Base-by-base conservation (phyloP, 2,329 filamentous ascomycete genomes). In the Penicillium sp. region DNA sequence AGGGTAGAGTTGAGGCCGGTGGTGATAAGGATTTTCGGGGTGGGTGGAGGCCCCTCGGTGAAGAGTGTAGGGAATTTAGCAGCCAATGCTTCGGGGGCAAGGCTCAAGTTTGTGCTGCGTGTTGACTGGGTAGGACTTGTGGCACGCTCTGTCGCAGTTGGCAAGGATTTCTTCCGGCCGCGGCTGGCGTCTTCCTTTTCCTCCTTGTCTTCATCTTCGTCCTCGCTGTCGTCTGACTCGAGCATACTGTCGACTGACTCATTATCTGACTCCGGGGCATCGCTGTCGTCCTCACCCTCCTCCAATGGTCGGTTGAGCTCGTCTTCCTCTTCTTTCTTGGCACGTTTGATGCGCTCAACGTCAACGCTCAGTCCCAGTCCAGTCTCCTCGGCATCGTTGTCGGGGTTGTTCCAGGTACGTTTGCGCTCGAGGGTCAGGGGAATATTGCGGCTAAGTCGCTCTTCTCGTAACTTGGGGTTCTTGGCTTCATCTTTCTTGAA, bases 11-110 rank as follows among this genome's bases (percentile, higher is more conserved):
- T 91, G 63, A 96, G 78, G 11, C 84, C 88, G 7, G 93, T 97
- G 0, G 93, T 99, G 64, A 99, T 81, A 33, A 99, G 83, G 56
- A 97, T 84, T 72, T 96, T 95, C 43, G 93, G 91, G 51, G 73
- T 72, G 48, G 76, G 79, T 40, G 77, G 81, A 29, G 77, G 63
- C 54, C 73, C 68, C 12, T 63, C 60, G 27, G 81, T 59, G 72
- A 83, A 86, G 19, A 84, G 74, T 6, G 74, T 70, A 3, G 80
- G 82, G 62, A 84, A 86, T 66, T 81, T 82, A 36, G 79, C 73
- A 34, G 79, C 75, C 18, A 85, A 74, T 16, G 78, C 78, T 60
- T 84, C 81, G 3, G 82, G 81, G 0, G 80, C 80, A 10, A 83
- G 72, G 54, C 78, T 77, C 19, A 84, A 70, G 58, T 83, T 82